Evolutionary conservation across 768 basidiomycete species (phyloP), one percentile per base, ranked within the genome.

Genomic region (Rhodotorula babjevae): DNA sequence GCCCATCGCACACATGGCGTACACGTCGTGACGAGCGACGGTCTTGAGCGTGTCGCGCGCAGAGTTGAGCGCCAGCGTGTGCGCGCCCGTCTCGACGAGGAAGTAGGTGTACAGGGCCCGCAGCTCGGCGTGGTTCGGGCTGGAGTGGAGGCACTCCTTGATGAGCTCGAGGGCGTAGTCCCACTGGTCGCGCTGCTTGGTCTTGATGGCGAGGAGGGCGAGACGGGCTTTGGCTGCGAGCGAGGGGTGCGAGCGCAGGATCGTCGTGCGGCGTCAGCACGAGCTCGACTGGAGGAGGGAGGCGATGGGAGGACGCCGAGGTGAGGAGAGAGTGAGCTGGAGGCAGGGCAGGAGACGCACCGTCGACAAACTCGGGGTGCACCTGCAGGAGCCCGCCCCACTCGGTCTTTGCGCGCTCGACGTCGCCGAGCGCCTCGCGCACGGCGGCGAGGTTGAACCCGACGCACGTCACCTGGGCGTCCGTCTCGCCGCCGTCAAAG

Each of bases 311-410:
- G 7, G 42, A 14, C 9, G 42, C 42, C 42, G n/a, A n/a, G n/a
- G n/a, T n/a, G n/a, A n/a, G n/a, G n/a, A n/a, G n/a, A n/a, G n/a
- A n/a, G n/a, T n/a, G n/a, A n/a, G n/a, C n/a, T n/a, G n/a, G 11
- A 25, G 25, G 2, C 1, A 25, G 27, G 12, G 11, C 25, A 23
- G 23, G 23, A 10, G 23, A 83, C 89, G 60, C 76, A 95, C 94
- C 95, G 79, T 97, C 95, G 33, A 93, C 86, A 79, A 95, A 97
- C 82, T 98, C 96, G 2, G 94, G 92, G 84, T 98, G 95, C 65
- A 90, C 85, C n/a, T 87, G 83, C 49, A 97, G 81, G 16, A 98
- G 44, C 46, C 63, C 84, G 81, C 93, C 87, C 77, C 94, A 98
- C 3, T 91, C 92, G 75, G 90, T 91, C 73, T 85, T 88, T 4